Base-by-base conservation (phyloP, 352 stramenopile species). In the Blastocystis sp. region DNA sequence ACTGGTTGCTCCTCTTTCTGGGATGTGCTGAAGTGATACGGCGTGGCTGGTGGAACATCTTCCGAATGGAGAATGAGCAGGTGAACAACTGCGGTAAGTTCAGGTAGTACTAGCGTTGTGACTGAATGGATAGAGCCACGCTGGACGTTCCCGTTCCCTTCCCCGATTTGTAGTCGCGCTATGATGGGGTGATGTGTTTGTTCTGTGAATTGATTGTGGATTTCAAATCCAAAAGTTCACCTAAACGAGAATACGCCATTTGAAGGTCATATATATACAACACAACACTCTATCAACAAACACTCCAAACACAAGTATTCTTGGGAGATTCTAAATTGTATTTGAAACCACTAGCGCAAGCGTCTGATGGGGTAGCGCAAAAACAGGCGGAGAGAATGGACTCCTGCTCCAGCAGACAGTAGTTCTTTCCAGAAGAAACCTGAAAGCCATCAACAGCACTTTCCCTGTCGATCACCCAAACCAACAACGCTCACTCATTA, bases 1-100 rank as follows among this genome's bases (percentile, higher is more conserved):
- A 85, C 27, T 16, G 27, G 53, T 11, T 73, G 18, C 51, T 42
- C 21, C 44, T 85, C 7, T 21, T 85, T 11, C 51, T 72, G 32
- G 75, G 57, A 18, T 56, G 27, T 49, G 32, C 75, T 18, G 75
- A 85, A 44, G 46, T 85, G 4, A 85, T 85, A 40, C 24, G 75
- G 48, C 34, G 75, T 14, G 54, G 54, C 16, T 36, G 76, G 14
- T 85, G 75, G 75, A 76, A 72, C 36, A 61, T 85, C n/a, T 76
- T 85, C 24, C 75, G 75, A 73, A 72, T 85, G 57, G 75, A 85
- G 44, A 85, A 85, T 42, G 75, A 85, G 40, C 75, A 85, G 42
- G 57, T 85, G 44, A 76, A 76, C 38, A 85, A 85, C 59, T 85
- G 75, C 42, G 75, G 75, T 75, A 76, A 85, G 63, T 85, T 85